These are phyloP conservation scores for Colletotrichum lupini DNA, from an alignment of 2,329 filamentous ascomycete species.

Conservation along the genomic window DNA sequence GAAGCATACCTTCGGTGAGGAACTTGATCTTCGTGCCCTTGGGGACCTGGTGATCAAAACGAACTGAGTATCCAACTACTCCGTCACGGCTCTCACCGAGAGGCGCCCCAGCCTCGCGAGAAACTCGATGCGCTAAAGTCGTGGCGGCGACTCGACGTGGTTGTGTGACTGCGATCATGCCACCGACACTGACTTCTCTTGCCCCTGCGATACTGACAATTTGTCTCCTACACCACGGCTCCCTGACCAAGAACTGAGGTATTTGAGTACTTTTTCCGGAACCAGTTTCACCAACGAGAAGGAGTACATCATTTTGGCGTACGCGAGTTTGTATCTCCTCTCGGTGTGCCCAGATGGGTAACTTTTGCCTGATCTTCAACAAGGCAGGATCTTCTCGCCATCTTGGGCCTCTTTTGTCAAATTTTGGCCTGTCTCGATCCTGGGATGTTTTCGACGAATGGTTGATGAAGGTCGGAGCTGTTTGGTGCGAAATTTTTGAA, in stretches of 20 bases:
- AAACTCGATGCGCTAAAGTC: conserved; percentile 87
- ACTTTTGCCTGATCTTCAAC: conserved; percentile 67
- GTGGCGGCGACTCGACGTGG: conserved; percentile 94
- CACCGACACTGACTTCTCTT: conserved; percentile 69
- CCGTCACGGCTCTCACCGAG: conserved; percentile 56
- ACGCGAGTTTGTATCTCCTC: conserved; percentile 76
- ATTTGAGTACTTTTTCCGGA: conserved; percentile 98
- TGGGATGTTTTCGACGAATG: not conserved
- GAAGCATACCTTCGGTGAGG: conserved; percentile 93
- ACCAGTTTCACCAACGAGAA: conserved; percentile 93
- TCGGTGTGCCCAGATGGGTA: conserved; percentile 85
- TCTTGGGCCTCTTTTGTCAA: conserved; percentile 13
- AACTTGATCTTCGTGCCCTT: conserved; percentile 90
- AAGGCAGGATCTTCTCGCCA: conserved; percentile 45
- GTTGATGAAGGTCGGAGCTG: conserved; percentile 1
- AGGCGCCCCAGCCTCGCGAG: conserved; percentile 76
- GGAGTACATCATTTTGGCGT: conserved; percentile 76
- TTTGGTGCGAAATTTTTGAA: not conserved
- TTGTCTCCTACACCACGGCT: conserved; percentile 80
- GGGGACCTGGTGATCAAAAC: conserved; percentile 91
- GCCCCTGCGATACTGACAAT: conserved; percentile 59
- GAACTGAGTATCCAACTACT: conserved; percentile 89
- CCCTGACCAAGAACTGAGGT: conserved; percentile 84
- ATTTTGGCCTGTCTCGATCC: conserved; percentile 6
- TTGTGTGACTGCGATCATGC: conserved; percentile 92